Conservation (phyloP, 2,329 filamentous ascomycete genomes). For the Drechslera avenae region DNA sequence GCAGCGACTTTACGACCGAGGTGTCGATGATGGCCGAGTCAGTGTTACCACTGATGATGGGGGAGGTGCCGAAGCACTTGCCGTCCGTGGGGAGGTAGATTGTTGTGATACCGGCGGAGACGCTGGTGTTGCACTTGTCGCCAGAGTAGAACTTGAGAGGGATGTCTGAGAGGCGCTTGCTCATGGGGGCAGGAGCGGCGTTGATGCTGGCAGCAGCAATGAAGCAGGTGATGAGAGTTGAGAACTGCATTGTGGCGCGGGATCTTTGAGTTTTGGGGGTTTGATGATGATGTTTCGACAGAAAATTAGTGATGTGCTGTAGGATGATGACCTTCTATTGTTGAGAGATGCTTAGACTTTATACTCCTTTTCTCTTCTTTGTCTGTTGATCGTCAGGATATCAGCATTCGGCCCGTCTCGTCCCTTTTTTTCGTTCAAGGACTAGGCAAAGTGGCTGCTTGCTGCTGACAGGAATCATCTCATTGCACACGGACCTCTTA, state of each 20-base stretch:
- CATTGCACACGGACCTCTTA: no score
- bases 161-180: constrained; percentile 15
- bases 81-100: constrained; percentile 21
- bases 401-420: no score
- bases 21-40: constrained; percentile 9
- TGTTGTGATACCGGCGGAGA: constrained; percentile 9
- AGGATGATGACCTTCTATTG: background rate
- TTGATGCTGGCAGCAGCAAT: constrained; percentile 17
- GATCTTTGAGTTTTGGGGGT: background rate
- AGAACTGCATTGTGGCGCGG: constrained; percentile 17
- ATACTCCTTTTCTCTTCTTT: no score
- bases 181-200: constrained; percentile 14
- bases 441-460: no score
- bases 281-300: background rate
- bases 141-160: constrained; percentile 20
- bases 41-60: constrained; percentile 22
- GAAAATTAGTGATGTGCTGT: background rate
- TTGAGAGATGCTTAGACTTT: background rate
- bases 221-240: constrained; percentile 10
- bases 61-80: constrained; percentile 18
- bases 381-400: no score
- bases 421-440: no score
- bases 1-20: constrained; percentile 1
- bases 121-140: constrained; percentile 15
- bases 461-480: no score